Base-by-base conservation (phyloP, 2,329 filamentous ascomycete species). In the Parascedosporium putredinis region DNA sequence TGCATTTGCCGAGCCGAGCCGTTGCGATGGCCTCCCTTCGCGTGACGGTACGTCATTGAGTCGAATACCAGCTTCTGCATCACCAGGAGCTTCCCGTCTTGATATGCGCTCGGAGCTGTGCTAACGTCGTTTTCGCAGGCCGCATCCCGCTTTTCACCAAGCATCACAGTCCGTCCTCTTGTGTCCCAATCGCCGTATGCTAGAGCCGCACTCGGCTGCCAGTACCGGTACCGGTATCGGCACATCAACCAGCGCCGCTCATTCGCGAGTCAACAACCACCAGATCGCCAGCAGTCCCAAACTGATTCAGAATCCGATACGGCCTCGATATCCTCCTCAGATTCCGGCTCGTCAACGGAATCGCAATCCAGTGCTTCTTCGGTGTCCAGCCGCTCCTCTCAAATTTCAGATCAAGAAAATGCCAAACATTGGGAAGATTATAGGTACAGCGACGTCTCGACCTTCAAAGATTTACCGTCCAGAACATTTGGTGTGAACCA, bases 401-500 rank as follows among this genome's bases (percentile, higher is more conserved):
- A n/a, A n/a, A 20, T 22, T 10, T 22, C 23, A 42, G 38, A 24
- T 12, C 16, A 42, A 9, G 22, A 9, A n/a, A 27, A n/a, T 16
- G 31, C 18, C 48, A 49, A 65, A 33, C 67, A 70, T 49, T 72
- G 69, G 69, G 69, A 72, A 52, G 66, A 70, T 47, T 66, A 67
- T 4, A 58, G 64, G 2, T 67, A 72, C 51, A 65, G 62, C 24
- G 62, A 63, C 45, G 68, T 72, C 49, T 61, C 67, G 52, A 65
- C 65, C n/a, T 72, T 72, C 29, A 62, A 65, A n/a, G 68, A 72
- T 51, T 60, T 72, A 2, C 69, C 69, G 3, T 69, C 70, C 54
- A 64, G 68, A n/a, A 60, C 68, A 58, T 97, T 97, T 58, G 93
- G 93, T 14, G 83, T 90, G 58, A 98, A 98, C 59, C 93, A 98